Evolutionary conservation across 2,329 filamentous ascomycete genomes (phyloP), one percentile per base, ranked within the genome.

Genomic region (Fusarium vanettenii): DNA sequence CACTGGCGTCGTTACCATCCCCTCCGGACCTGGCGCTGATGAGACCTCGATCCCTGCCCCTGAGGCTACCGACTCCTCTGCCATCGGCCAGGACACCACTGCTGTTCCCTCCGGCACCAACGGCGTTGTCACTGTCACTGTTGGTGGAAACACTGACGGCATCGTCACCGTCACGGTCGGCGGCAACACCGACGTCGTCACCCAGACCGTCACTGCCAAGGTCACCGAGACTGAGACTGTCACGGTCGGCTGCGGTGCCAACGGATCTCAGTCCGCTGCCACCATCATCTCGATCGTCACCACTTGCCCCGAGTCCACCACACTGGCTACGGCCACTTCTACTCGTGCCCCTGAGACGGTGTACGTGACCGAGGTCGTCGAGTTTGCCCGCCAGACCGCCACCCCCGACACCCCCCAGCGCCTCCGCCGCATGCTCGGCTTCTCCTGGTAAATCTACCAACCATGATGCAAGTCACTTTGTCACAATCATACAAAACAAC

Each of bases 291-390:
- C 73, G 8, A 55, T 73, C 33, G 50, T 75, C 43, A 70, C 74
- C 20, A 60, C 69, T 13, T 78, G 73, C 62, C 72, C 71, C 25
- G 61, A 60, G 8, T 69, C 73, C 43, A 79, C 74, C 9, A 79
- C 76, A 10, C 64, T 79, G 62, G 74, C 77, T 22, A 76, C 73
- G 5, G 69, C 76, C n/a, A 67, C 67, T 48, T 70, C 72, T 43
- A 63, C 43, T 33, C 73, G 63, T 33, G 67, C 71, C 45, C 72
- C 77, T 18, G 77, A 78, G 67, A 78, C 77, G 11, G 77, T 79
- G 20, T 79, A 78, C 25, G 77, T 78, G 62, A 78, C 77, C 37
- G 64, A 69, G n/a, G 75, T 74, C 0, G 67, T 77, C 14, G 71
- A 79, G 56, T 60, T 64, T 13, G 63, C 66, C 41, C 29, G 18